Percentiles rank a stretch among this genome's conserved stretches.
Conservation (phyloP, 768 basidiomycete species). For the Trametes coccinea region DNA sequence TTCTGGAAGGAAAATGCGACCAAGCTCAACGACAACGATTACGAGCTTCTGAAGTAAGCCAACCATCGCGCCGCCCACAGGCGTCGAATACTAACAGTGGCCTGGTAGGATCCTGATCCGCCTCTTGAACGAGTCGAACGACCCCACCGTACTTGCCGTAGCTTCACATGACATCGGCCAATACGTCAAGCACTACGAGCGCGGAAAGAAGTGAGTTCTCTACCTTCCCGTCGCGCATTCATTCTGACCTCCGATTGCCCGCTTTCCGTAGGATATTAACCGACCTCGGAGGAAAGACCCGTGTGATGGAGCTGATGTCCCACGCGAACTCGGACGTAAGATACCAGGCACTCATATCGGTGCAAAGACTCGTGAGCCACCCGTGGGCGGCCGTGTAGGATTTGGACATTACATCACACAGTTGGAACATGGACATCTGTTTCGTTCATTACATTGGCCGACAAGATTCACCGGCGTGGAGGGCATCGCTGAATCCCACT, state of each 20-base stretch:
- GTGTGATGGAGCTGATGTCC: slow-evolving; percentile 91
- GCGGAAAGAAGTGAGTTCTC: slow-evolving; percentile 80
- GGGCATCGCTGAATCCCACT: no score
- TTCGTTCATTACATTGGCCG: not conserved
- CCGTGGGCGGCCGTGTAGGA: slow-evolving; percentile 65
- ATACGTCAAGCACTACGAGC: slow-evolving; percentile 89
- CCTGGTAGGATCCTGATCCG: slow-evolving; percentile 65
- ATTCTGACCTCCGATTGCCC: slow-evolving; percentile 7
- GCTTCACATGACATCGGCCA: slow-evolving; percentile 93
- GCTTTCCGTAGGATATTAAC: slow-evolving; percentile 60
- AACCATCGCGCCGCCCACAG: not conserved
- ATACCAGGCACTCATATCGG: slow-evolving; percentile 88
- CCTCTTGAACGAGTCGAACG: slow-evolving; percentile 66
- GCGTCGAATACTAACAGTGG: not conserved
- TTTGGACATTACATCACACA: not conserved
- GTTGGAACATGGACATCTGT: slow-evolving; percentile 6
- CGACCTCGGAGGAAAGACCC: slow-evolving; percentile 82
- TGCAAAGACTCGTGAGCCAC: slow-evolving; percentile 90
- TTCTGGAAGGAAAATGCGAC: slow-evolving; percentile 97
- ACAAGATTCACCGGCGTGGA: no score
- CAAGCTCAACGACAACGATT: slow-evolving; percentile 82
- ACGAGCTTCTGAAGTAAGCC: slow-evolving; percentile 78
- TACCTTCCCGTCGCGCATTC: not conserved
- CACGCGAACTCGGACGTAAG: slow-evolving; percentile 86
- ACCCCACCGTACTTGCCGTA: slow-evolving; percentile 83